These are phyloP conservation scores for Golubevia pallescens DNA, from an alignment of 1,284 basidiomycete genomes.

Conservation along the genomic window DNA sequence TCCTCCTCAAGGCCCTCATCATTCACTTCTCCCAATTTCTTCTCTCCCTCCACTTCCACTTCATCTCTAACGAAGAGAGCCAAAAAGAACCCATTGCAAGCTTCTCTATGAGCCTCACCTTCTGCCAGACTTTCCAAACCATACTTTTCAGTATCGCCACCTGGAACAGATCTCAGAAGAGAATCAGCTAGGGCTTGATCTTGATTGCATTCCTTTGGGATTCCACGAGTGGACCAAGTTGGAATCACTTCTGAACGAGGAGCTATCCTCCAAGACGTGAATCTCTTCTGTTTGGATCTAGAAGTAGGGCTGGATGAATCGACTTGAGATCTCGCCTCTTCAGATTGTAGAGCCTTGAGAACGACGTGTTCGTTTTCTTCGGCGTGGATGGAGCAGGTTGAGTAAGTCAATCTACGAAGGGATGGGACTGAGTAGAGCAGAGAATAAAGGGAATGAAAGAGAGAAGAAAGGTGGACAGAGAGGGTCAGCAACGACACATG, in stretches of 20 bases:
- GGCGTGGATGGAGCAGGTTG: conserved; percentile 90
- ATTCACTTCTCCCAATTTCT: neutral
- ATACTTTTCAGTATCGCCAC: conserved; percentile 8
- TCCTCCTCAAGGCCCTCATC: conserved; percentile 3
- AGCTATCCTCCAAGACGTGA: conserved; percentile 31
- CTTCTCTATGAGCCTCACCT: conserved; percentile 21
- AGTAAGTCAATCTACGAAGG: conserved; percentile 82
- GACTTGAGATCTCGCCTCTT: conserved; percentile 23
- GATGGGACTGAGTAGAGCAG: conserved; percentile 68
- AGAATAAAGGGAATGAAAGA: neutral
- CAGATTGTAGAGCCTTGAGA: conserved; percentile 53
- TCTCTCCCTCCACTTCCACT: neutral
- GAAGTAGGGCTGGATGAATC: too few relatives aligned
- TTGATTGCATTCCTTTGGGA: conserved; percentile 17
- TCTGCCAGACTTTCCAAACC: conserved; percentile 4
- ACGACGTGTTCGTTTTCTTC: conserved; percentile 89
- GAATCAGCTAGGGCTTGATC: conserved; percentile 16
- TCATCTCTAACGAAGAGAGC: conserved; percentile 32
- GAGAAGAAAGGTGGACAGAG: neutral
- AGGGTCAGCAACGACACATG: too few relatives aligned
- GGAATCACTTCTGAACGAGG: conserved; percentile 30
- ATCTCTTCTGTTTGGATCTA: too few relatives aligned
- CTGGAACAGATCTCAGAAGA: conserved; percentile 37
- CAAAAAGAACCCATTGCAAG: conserved; percentile 52
- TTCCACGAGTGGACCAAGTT: conserved; percentile 40